Evolutionary conservation across 1,139 yeast genomes (phyloP).

Genomic region (Blastobotrys apis): DNA sequence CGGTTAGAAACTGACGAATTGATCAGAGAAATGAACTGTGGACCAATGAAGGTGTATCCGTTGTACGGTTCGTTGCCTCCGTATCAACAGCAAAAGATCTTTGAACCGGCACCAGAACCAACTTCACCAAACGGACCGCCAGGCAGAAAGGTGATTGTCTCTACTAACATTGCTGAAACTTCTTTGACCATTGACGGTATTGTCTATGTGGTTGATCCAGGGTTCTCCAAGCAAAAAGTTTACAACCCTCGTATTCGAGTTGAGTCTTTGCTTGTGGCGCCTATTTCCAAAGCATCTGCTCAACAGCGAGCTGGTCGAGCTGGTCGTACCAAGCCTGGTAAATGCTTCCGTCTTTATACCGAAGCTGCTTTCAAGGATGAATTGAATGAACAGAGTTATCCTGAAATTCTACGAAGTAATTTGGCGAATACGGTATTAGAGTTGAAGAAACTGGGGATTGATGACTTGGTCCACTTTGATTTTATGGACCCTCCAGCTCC

Average conservation of each 20-base stretch:
- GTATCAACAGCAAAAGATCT: conserved; percentile 86
- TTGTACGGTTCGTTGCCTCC: conserved; percentile 96
- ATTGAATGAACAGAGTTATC: conserved; percentile 89
- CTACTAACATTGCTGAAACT: conserved; percentile 98
- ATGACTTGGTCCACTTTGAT: conserved; percentile 94
- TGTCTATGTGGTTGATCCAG: conserved; percentile 84
- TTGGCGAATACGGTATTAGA: conserved; percentile 89
- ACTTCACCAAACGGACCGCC: conserved; percentile 72
- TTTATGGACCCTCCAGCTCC: conserved; percentile 99
- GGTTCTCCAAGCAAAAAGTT: conserved; percentile 83
- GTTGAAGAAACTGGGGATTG: conserved; percentile 87
- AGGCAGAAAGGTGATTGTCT: conserved; percentile 86
- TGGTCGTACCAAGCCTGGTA: conserved; percentile 98
- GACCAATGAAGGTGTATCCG: conserved; percentile 86
- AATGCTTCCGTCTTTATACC: conserved; percentile 91
- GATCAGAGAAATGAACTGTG: conserved; percentile 81
- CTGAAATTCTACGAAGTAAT: conserved; percentile 89
- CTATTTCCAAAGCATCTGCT: conserved; percentile 95
- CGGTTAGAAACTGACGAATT: conserved; percentile 84
- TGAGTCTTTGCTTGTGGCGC: conserved; percentile 89
- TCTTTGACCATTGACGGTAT: conserved; percentile 94
- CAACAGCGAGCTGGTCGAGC: conserved; percentile 99
- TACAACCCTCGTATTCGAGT: conserved; percentile 94
- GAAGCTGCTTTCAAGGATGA: conserved; percentile 96
- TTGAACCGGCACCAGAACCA: conserved; percentile 79